These are phyloP conservation scores for Rhodocollybia butyracea DNA, from an alignment of 768 basidiomycete species.

Conservation along the genomic window DNA sequence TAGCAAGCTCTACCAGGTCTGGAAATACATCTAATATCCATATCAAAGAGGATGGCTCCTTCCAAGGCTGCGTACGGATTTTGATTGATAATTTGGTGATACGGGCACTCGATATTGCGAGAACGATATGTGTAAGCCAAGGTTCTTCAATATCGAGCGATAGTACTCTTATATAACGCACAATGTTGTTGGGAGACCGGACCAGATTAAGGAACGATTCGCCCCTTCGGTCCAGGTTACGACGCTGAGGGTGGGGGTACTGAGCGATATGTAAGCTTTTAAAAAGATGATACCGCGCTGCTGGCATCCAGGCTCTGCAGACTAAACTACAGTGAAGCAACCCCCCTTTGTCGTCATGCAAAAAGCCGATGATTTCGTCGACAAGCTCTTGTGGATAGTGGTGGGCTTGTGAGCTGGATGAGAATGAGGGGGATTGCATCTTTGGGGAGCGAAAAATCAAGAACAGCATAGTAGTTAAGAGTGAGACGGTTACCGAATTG, in stretches of 20 bases:
- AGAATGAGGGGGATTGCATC: too few relatives aligned
- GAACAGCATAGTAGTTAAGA: too few relatives aligned
- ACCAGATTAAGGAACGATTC: not conserved
- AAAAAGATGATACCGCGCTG: not conserved
- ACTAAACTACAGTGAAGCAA: not conserved
- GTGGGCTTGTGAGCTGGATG: too few relatives aligned
- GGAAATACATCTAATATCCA: not conserved
- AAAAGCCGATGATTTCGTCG: not conserved
- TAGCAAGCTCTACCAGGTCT: not conserved
- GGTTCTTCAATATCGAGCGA: not conserved
- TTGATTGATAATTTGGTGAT: not conserved
- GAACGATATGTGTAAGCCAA: not conserved
- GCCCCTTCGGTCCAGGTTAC: not conserved
- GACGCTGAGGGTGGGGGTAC: not conserved
- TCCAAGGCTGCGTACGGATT: not conserved
- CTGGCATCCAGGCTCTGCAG: not conserved
- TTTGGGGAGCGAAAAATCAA: too few relatives aligned
- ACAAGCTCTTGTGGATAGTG: constrained; percentile 1
- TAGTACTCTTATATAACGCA: not conserved
- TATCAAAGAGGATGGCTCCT: not conserved
- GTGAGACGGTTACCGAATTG: too few relatives aligned
- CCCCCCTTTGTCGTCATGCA: not conserved
- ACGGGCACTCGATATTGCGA: not conserved
- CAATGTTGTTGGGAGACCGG: not conserved
- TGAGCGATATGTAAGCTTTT: not conserved